Base-by-base conservation (phyloP, 805 yeast genomes). In the Metschnikowia chrysomelidarum region DNA sequence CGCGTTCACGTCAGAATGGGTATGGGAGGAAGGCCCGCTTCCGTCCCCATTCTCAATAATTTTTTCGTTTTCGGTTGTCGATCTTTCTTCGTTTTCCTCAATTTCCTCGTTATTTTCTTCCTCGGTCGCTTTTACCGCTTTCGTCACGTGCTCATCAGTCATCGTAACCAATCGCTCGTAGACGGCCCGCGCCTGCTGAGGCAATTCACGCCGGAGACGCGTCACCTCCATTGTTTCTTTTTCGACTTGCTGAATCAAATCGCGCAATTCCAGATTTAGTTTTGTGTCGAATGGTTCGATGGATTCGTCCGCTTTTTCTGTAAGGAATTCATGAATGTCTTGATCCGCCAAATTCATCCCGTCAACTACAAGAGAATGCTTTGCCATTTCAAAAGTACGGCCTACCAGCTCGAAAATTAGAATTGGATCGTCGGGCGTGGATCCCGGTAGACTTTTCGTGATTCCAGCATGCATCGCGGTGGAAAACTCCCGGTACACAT, bases 221-320 rank as follows among this genome's bases (percentile, higher is more conserved):
- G 86, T 73, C 12, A 81, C 72, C 37, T 66, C 70, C 1, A 77
- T 70, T 0, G 87, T 76, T 41, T 74, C 75, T 30, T 69, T 71
- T 44, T 86, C 94, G 39, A 84, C 80, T 24, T 71, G 67, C 31
- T 69, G 69, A 43, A 83, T 75, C 31, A 75, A 47, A 31, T 69
- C 64, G 30, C 91, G 64, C 19, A 85, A 70, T 36, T 67, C 55
- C 38, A 75, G 79, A 54, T 82, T 81, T 40, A 83, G 57, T 13
- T 71, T 78, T 24, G 72, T 59, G 51, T 86, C 91, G 56, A 82
- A 83, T 1, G 89, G 87, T 53, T 82, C 93, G 7, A 78, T 69
- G 38, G 71, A 71, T 38, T 62, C 68, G 24, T 26, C 46, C 4
- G 65, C 57, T 22, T 50, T 47, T 24, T 61, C 41, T 15, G 60